A percentile compares a stretch with the other conserved stretches of the same genome.
These are phyloP conservation scores for Taphrina flavorubra DNA, from an alignment of 1,139 yeast species.

Conservation along the genomic window DNA sequence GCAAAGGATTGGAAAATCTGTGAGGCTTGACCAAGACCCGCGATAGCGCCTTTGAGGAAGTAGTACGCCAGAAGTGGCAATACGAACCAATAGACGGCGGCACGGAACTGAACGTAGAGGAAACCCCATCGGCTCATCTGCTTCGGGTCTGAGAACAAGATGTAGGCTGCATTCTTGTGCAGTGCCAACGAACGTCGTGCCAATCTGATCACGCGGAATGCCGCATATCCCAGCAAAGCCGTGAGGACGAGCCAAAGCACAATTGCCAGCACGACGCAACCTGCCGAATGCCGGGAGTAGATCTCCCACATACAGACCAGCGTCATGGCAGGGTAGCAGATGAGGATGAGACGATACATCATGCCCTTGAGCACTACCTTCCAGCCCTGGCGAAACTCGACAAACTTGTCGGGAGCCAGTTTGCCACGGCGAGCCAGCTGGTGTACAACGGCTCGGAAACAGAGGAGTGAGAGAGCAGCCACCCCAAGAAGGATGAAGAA, in stretches of 20 bases:
- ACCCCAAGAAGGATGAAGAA: conserved; percentile 77
- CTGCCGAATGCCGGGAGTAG: conserved; percentile 80
- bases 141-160: conserved; percentile 80
- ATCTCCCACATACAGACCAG: conserved; percentile 89
- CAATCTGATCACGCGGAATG: conserved; percentile 68
- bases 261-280: conserved; percentile 77
- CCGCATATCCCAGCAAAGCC: conserved; percentile 72
- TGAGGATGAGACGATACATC: conserved; percentile 67
- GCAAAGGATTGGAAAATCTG: conserved; percentile 84
- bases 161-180: conserved; percentile 90
- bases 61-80: conserved; percentile 67
- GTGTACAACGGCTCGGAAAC: conserved; percentile 67
- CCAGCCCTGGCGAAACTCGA: conserved; percentile 84
- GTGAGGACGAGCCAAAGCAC: conserved; percentile 65
- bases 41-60: conserved; percentile 76
- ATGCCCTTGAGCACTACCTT: conserved; percentile 82
- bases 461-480: conserved; percentile 68
- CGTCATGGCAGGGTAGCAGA: conserved; percentile 69
- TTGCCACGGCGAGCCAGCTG: conserved; percentile 65
- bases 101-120: conserved; percentile 86
- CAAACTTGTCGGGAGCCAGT: conserved; percentile 59
- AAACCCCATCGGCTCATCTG: conserved; percentile 90
- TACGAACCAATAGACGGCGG: conserved; percentile 84
- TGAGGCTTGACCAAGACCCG: conserved; percentile 78
- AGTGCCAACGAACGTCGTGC: conserved; percentile 74